These are phyloP conservation scores for Raffaelea ambrosiae DNA, from an alignment of 2,329 filamentous ascomycete species.

Conservation along the genomic window DNA sequence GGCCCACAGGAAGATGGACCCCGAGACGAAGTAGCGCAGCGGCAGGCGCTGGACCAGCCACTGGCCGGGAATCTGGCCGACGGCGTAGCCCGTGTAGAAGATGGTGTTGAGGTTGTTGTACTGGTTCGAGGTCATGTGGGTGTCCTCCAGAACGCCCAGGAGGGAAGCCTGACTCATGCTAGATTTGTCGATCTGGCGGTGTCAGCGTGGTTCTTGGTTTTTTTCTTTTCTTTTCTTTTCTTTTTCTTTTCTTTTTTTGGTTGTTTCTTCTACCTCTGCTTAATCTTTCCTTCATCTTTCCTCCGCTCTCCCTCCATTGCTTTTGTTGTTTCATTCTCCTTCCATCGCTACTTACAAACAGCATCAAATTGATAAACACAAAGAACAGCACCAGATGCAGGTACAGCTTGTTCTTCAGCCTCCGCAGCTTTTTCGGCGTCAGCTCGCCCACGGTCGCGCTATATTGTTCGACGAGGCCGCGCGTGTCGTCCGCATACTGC, in stretches of 20 bases:
- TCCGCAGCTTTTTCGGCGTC: background rate
- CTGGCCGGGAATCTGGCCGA: slow-evolving; percentile 27
- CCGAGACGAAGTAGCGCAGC: slow-evolving; percentile 26
- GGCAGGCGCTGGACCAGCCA: slow-evolving; percentile 31
- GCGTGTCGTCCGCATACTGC: slow-evolving; percentile 1
- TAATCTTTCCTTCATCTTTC: too few relatives aligned
- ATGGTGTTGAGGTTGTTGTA: slow-evolving; percentile 33
- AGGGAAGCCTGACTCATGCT: slow-evolving; percentile 31
- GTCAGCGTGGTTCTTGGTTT: too few relatives aligned
- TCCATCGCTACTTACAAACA: too few relatives aligned
- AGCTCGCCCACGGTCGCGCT: background rate
- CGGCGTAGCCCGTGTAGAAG: slow-evolving; percentile 30
- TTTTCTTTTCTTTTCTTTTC: too few relatives aligned
- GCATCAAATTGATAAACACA: slow-evolving; percentile 24
- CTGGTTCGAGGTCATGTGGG: slow-evolving; percentile 24
- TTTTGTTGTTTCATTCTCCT: too few relatives aligned
- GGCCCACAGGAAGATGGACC: slow-evolving; percentile 24
- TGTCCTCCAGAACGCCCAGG: slow-evolving; percentile 31
- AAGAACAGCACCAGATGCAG: slow-evolving; percentile 22
- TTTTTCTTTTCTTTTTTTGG: too few relatives aligned
- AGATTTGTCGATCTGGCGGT: slow-evolving; percentile 31
- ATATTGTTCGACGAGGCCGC: background rate
- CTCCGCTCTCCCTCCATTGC: too few relatives aligned
- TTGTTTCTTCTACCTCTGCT: too few relatives aligned
- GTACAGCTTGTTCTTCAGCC: slow-evolving; percentile 21